Base-by-base conservation (phyloP, 129 eudicot genomes). In the Artemisia tridentata region DNA sequence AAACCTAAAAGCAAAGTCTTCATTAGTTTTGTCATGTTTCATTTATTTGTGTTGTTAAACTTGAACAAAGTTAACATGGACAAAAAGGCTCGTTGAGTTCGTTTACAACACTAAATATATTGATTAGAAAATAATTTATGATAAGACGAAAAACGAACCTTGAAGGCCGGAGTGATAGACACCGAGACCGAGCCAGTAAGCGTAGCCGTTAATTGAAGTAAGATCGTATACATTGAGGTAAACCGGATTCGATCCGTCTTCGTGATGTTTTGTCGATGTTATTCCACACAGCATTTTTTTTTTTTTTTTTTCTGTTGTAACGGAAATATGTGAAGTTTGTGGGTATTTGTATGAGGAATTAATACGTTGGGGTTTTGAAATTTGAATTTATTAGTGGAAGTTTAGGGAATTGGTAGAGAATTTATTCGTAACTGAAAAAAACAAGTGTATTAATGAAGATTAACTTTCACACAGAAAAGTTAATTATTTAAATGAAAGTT, bases 111-210 rank as follows among this genome's bases (percentile, higher is more conserved):
- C 2, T 38, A 7, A 7, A 38, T 38, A 6, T 8, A 2, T 8
- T 16, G 29, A 34, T 1, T 34, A 45, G 54, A 47, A 46, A 67
- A 56, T 13, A 1, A 47, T 4, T 9, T 29, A 63, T 14, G 7
- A 15, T 14, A 20, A 11, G 19, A 17, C 46, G 13, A 47, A 70
- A 69, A 38, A 7, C 52, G 2, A 18, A 92, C 96, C 98, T 86
- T 92, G 86, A 15, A 92, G 89, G 57, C 98, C 98, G 31, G 96
- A 92, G 65, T 92, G 98, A 16, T 88, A 88, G 27, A 76, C 98
- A 5, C 98, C 98, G 31, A 92, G 88, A 29, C 98, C 96, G 41
- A 92, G 66, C 98, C 98, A 92, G 31, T 92, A 88, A 69, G 95
- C 91, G 29, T 84, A 92, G 60, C 96, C 89, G 53, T 91, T 91